Evolutionary conservation across 2,329 filamentous ascomycete genomes (phyloP).

Genomic region (Colletotrichum truncatum): DNA sequence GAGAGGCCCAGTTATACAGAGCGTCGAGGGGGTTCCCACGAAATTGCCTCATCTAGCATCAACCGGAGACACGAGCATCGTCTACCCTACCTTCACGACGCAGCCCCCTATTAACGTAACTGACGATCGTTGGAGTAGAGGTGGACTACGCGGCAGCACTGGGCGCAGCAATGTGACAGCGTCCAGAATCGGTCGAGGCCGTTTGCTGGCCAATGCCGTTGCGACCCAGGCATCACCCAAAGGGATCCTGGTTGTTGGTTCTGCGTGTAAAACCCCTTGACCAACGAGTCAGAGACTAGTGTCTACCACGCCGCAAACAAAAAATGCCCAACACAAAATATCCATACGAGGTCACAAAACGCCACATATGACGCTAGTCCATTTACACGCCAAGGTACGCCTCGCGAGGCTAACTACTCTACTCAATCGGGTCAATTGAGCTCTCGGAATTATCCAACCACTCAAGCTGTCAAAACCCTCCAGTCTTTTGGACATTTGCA

Average conservation of each 20-base stretch:
- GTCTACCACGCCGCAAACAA: not conserved
- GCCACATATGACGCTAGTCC: not conserved
- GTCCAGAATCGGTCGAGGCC: not conserved
- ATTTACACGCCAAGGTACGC: not conserved
- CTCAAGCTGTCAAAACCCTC: too few species aligned
- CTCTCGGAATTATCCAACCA: too few species aligned
- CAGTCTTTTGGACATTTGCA: too few species aligned
- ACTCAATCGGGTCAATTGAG: too few species aligned
- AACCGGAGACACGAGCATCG: not conserved
- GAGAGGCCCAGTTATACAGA: not conserved
- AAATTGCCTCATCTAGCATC: not conserved
- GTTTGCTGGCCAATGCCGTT: not conserved
- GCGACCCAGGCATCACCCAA: constrained; percentile 8
- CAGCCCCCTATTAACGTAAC: not conserved
- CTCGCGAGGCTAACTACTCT: not conserved
- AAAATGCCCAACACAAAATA: not conserved
- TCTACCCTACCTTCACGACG: not conserved
- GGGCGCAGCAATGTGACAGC: not conserved
- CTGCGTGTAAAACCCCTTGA: not conserved
- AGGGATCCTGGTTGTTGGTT: not conserved
- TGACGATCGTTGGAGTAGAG: not conserved
- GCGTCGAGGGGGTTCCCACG: not conserved
- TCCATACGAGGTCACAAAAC: not conserved
- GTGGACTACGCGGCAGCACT: not conserved
- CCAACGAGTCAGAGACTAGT: not conserved